phyloP scores from a whole-genome alignment of 2,329 filamentous ascomycete genomes.

The Neonectria faginata region DNA sequence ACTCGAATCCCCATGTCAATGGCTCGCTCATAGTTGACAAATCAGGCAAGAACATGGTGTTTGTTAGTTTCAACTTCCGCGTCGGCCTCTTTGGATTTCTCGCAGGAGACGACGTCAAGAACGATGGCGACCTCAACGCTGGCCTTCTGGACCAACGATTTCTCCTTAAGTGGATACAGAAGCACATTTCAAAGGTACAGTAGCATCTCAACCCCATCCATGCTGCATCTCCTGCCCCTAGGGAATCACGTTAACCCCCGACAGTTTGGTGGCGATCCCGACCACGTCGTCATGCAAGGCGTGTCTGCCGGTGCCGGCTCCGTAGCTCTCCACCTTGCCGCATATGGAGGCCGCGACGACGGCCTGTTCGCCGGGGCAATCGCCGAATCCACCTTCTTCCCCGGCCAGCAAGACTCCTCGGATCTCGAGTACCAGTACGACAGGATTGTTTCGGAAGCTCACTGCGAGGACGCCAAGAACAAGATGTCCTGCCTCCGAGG shows the following conservation, averaged over 20 bases:
- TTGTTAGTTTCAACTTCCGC: slow-evolving; percentile 73
- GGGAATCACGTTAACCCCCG: not conserved
- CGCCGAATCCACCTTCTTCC: slow-evolving; percentile 62
- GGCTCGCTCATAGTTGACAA: slow-evolving; percentile 59
- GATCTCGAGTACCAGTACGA: slow-evolving; percentile 64
- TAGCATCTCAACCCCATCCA: not conserved
- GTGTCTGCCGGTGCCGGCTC: slow-evolving; percentile 71
- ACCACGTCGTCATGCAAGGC: slow-evolving; percentile 70
- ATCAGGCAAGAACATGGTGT: slow-evolving; percentile 61
- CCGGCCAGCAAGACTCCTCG: slow-evolving; percentile 56
- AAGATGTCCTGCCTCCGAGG: slow-evolving; percentile 58
- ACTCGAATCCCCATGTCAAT: slow-evolving; percentile 65
- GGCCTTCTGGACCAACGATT: slow-evolving; percentile 74
- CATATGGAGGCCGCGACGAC: slow-evolving; percentile 59
- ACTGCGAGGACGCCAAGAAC: slow-evolving; percentile 50
- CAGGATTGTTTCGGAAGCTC: slow-evolving; percentile 49
- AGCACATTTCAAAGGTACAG: slow-evolving; percentile 63
- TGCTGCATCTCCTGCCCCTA: not conserved
- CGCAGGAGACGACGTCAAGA: slow-evolving; percentile 65
- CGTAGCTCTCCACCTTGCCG: slow-evolving; percentile 64
- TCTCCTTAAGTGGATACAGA: slow-evolving; percentile 70
- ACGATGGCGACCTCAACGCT: slow-evolving; percentile 69
- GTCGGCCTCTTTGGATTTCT: slow-evolving; percentile 74
- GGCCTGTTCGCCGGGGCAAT: slow-evolving; percentile 60
- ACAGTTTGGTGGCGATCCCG: slow-evolving; percentile 68